Base-by-base conservation (phyloP, 345 rosid species). In the Kernera saxatilis region DNA sequence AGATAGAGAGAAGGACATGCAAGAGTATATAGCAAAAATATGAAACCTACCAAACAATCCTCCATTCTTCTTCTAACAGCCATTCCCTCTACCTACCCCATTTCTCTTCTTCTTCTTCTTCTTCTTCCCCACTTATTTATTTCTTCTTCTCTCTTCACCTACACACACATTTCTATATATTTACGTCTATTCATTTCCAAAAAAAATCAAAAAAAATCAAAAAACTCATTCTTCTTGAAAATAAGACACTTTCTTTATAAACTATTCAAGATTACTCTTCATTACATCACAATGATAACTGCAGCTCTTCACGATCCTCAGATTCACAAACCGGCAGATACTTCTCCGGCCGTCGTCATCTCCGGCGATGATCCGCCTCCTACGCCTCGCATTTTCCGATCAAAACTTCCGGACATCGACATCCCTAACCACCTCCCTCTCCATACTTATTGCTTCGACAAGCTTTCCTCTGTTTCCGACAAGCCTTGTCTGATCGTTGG, bases 371-470 rank as follows among this genome's bases (percentile, higher is more conserved):
- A 15, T 4, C 21, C 46, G 5, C 40, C 77, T 8, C 63, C 70
- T 9, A 36, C 59, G 0, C 66, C 79, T 25, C 82, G 61, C 21
- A 57, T 91, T 64, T 93, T 93, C 88, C 76, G 85, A 45, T 93
- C 98, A 1, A 93, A 83, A 63, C 82, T 93, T 2, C 92, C 96
- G 0, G 96, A 87, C 6, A 93, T 93, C 6, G 70, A 84, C 70
- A 87, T 91, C 26, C 75, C 94, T 22, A 74, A 78, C 67, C 87
- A 93, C 81, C 92, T 87, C 26, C 80, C 97, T 68, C 94, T 93
- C 53, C 97, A 87, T 17, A 35, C 86, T 1, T 91, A 93, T 64
- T 86, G 96, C 78, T 93, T 91, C 26, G 71, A 91, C 5, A 79
- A 83, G 29, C 61, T 85, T 29, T 57, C 83, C 1, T 12, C 52